Conservation (phyloP, 495 filamentous ascomycete genomes). For the Neurospora tetraspora region DNA sequence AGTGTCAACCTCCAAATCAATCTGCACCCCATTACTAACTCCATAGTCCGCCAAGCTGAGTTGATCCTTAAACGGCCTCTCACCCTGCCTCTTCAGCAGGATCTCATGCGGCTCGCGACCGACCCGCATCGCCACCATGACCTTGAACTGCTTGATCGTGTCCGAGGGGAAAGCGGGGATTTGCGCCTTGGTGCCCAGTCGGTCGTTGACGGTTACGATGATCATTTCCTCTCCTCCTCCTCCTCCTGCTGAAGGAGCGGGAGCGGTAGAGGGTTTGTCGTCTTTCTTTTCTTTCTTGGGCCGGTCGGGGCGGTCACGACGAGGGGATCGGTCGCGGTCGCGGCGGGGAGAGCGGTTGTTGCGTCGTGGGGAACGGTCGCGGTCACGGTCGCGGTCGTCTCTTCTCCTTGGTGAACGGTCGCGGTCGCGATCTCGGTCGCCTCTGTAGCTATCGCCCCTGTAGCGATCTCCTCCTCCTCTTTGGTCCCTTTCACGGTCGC, state of each 20-base stretch:
- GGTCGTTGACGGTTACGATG: constrained; percentile 83
- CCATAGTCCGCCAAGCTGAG: constrained; percentile 84
- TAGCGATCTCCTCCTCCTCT: constrained; percentile 2
- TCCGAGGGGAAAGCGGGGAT: constrained; percentile 81
- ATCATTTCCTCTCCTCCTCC: constrained; percentile 68
- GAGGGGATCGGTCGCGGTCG: constrained; percentile 19
- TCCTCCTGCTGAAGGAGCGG: constrained; percentile 10
- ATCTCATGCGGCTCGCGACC: constrained; percentile 86
- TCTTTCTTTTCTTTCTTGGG: neutral
- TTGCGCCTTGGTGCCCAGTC: constrained; percentile 79
- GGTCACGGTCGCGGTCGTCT: neutral
- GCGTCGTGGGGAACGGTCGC: constrained; percentile 1
- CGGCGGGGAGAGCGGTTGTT: constrained; percentile 20
- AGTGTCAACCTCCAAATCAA: constrained; percentile 79
- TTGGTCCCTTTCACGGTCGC: constrained; percentile 16
- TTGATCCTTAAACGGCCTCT: constrained; percentile 83
- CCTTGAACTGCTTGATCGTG: constrained; percentile 77
- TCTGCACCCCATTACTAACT: constrained; percentile 76
- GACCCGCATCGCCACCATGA: constrained; percentile 76
- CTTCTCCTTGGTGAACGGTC: constrained; percentile 1
- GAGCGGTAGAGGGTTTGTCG: constrained; percentile 7
- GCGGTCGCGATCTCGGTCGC: constrained; percentile 7
- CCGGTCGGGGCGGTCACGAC: constrained; percentile 6
- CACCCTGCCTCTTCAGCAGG: constrained; percentile 79
- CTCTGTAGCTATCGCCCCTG: neutral